A percentile compares a stretch with the other conserved stretches of the same genome.
phyloP scores from a whole-genome alignment of 352 stramenopile species.

The Globisporangium nagaii region DNA sequence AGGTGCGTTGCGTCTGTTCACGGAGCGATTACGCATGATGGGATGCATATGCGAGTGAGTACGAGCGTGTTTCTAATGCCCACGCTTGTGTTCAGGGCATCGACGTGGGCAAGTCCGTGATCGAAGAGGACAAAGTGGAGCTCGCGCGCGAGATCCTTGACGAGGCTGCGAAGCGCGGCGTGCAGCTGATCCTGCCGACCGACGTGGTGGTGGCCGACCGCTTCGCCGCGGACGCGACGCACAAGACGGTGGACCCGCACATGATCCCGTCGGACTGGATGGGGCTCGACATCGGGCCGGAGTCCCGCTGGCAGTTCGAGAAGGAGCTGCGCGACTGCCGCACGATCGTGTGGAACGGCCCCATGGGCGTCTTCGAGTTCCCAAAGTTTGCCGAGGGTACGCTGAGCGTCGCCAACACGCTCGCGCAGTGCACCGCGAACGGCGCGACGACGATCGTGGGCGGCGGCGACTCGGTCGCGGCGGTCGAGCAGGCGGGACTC shows the following conservation, averaged over 20 bases:
- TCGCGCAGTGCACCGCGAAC: slow-evolving; percentile 84
- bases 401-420: slow-evolving; percentile 86
- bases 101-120: slow-evolving; percentile 91
- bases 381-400: slow-evolving; percentile 94
- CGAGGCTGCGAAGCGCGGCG: slow-evolving; percentile 82
- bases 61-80: no score
- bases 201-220: slow-evolving; percentile 95
- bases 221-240: slow-evolving; percentile 60
- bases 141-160: slow-evolving; percentile 90
- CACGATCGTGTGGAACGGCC: slow-evolving; percentile 92
- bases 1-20: slow-evolving; percentile 19
- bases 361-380: slow-evolving; percentile 99
- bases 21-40: no score
- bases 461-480: slow-evolving; percentile 95
- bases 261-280: slow-evolving; percentile 95
- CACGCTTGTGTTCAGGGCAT: no score
- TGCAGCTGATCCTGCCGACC: slow-evolving; percentile 87
- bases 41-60: no score
- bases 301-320: slow-evolving; percentile 55
- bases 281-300: slow-evolving; percentile 85
- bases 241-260: slow-evolving; percentile 59
- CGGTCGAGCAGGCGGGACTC: slow-evolving; percentile 91
- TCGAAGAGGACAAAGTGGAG: slow-evolving; percentile 94
- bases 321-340: slow-evolving; percentile 90
- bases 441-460: slow-evolving; percentile 89